Evolutionary conservation across 345 rosid species (phyloP).

Genomic region (Rhodamnia rubescens): DNA sequence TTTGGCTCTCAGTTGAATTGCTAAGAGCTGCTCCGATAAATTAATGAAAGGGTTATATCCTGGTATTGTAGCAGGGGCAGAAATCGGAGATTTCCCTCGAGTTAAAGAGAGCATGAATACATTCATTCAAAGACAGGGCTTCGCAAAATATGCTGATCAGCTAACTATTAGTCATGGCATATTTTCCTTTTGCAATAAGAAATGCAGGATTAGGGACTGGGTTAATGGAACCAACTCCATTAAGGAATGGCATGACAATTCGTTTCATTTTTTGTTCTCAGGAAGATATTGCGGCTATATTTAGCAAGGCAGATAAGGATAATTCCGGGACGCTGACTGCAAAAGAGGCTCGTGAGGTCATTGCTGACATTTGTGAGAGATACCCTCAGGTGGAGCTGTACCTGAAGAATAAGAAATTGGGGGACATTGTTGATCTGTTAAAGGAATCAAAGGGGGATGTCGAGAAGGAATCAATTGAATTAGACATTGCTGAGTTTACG

Average conservation of each 20-base stretch:
- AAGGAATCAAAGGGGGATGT: constrained; percentile 48
- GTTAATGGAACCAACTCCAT: too few species aligned
- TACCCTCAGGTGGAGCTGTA: constrained; percentile 91
- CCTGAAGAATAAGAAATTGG: constrained; percentile 62
- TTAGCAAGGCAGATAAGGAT: constrained; percentile 84
- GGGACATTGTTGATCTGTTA: constrained; percentile 52
- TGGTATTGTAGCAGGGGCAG: neutral
- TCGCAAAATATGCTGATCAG: neutral
- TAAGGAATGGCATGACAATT: neutral
- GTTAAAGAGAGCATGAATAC: neutral
- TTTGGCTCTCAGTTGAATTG: neutral
- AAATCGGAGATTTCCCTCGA: neutral
- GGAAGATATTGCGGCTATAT: constrained; percentile 77
- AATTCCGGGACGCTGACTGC: constrained; percentile 82
- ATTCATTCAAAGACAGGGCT: neutral
- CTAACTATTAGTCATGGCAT: neutral
- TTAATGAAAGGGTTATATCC: neutral
- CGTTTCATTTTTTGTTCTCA: constrained; percentile 11
- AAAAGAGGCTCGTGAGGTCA: constrained; percentile 69
- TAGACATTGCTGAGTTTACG: constrained; percentile 77
- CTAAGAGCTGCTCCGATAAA: neutral
- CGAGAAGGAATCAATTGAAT: constrained; percentile 48
- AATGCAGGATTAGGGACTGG: too few species aligned
- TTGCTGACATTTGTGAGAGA: constrained; percentile 67
- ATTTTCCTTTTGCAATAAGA: too few species aligned